Evolutionary conservation across 306 rosid genomes (phyloP).

Genomic region (Cucurbita moschata): DNA sequence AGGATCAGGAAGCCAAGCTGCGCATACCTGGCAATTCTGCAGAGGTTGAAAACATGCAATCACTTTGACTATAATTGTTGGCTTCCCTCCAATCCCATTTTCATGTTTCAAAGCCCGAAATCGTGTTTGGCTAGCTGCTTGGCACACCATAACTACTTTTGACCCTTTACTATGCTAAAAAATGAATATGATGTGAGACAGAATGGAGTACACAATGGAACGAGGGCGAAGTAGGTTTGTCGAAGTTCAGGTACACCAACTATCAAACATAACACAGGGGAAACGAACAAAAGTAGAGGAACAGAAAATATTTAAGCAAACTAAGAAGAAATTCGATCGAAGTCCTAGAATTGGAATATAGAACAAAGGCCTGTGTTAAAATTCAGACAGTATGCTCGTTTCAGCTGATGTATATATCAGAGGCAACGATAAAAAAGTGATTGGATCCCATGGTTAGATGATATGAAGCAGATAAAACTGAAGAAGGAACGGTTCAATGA

Average conservation of each 20-base stretch:
- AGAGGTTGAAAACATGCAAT: slow-evolving; percentile 94
- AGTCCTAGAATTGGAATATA: background rate
- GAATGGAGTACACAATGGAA: slow-evolving; percentile 15
- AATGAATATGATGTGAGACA: background rate
- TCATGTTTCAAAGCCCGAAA: slow-evolving; percentile 96
- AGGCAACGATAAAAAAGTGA: slow-evolving; percentile 68
- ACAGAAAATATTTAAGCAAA: background rate
- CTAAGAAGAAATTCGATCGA: background rate
- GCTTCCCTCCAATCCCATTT: slow-evolving; percentile 69
- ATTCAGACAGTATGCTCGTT: background rate
- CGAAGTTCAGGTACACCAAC: background rate
- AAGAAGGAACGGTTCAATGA: background rate
- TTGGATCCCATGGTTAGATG: slow-evolving; percentile 67
- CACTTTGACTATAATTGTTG: slow-evolving; percentile 76
- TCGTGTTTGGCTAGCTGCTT: slow-evolving; percentile 97
- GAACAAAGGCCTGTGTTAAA: background rate
- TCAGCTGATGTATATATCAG: slow-evolving; percentile 93
- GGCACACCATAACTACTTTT: slow-evolving; percentile 96
- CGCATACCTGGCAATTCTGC: slow-evolving; percentile 88
- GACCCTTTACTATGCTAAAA: slow-evolving; percentile 28
- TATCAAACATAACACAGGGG: background rate
- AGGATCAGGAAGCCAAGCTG: background rate
- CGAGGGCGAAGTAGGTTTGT: background rate
- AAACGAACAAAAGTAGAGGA: background rate
- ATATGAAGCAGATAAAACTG: background rate